These are phyloP conservation scores for Aureobasidium zeae DNA, from an alignment of 2,329 filamentous ascomycete species.

Conservation along the genomic window DNA sequence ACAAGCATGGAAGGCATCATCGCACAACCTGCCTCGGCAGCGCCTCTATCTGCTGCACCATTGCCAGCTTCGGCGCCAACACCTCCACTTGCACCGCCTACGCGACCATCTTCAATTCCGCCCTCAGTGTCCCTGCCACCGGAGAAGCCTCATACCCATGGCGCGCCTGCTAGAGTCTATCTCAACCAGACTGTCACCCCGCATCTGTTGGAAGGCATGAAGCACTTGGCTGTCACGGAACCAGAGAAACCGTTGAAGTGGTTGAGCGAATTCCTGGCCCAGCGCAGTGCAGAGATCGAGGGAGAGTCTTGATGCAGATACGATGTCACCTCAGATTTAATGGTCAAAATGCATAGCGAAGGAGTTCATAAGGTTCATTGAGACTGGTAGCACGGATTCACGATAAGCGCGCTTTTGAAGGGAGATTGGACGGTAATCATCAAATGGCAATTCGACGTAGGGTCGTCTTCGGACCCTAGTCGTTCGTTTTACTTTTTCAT, in stretches of 20 bases:
- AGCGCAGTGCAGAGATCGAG: conserved; percentile 41
- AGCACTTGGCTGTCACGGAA: conserved; percentile 41
- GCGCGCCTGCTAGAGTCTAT: conserved; percentile 40
- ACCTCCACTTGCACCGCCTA: conserved; percentile 23
- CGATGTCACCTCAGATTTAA: too few relatives aligned
- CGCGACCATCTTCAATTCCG: conserved; percentile 23
- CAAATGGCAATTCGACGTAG: conserved; percentile 8
- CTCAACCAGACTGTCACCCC: conserved; percentile 43
- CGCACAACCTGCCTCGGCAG: conserved; percentile 9
- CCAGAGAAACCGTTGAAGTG: conserved; percentile 44
- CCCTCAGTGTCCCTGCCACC: conserved; percentile 22
- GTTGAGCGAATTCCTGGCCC: conserved; percentile 39
- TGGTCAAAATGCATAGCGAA: conserved; percentile 15
- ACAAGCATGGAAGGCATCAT: neutral
- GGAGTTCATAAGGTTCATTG: conserved; percentile 14
- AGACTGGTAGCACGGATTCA: neutral
- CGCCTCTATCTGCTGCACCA: conserved; percentile 7
- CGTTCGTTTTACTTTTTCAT: conserved; percentile 14
- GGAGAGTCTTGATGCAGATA: conserved; percentile 22
- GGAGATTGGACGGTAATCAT: neutral
- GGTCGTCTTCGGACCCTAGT: conserved; percentile 13
- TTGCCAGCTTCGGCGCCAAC: conserved; percentile 13
- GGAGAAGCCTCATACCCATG: conserved; percentile 36
- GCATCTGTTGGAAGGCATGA: conserved; percentile 44
- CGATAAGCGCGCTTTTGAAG: neutral